Evolutionary conservation across 192 early-diverging fungal genomes (phyloP), one percentile per base, ranked within the genome.

Genomic region (Coemansia biformis): DNA sequence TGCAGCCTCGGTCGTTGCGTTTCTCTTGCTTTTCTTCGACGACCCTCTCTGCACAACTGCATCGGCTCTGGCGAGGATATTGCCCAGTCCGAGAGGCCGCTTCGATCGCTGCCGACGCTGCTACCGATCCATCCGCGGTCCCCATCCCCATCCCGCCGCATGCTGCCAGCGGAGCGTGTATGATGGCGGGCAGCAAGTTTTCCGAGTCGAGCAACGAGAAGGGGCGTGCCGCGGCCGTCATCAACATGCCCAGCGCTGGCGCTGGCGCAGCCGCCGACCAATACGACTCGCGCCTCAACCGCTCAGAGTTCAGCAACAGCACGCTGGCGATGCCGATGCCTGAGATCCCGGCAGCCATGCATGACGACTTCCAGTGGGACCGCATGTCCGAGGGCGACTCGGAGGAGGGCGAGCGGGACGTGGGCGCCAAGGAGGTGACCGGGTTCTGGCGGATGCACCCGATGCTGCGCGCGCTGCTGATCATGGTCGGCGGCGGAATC

Each of bases 361-460:
- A 75, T 16, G 71, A 75, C 49, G 71, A 75, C 46, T 75, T 75
- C 34, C 63, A 75, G 46, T 75, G 72, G 72, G 72, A 75, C 38
- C 46, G 21, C 29, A 30, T 35, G n/a, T 56, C 57, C 0, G 57
- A 55, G 10, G 48, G 51, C 35, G 36, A n/a, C 44, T 46, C 4
- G 15, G 55, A 54, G 18, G 43, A 23, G n/a, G 52, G 45, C 59
- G 46, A 43, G 0, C 50, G 58, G 5, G 64, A 66, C 39, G 60
- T 57, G n/a, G 56, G 65, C 15, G 55, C 65, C 10, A 48, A 38
- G 32, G 40, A 46, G 26, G 48, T 48, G 22, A 54, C 36, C 11
- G 56, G 58, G 16, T 68, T 75, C 56, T 80, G 79, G 79, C 72
- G 75, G 29, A 56, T 69, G 52, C 79, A 80, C 49, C 78, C 81